Evolutionary conservation across 1,139 yeast genomes (phyloP), one percentile per base, ranked within the genome.

Genomic region (Sugiyamaella grinbergsii): DNA sequence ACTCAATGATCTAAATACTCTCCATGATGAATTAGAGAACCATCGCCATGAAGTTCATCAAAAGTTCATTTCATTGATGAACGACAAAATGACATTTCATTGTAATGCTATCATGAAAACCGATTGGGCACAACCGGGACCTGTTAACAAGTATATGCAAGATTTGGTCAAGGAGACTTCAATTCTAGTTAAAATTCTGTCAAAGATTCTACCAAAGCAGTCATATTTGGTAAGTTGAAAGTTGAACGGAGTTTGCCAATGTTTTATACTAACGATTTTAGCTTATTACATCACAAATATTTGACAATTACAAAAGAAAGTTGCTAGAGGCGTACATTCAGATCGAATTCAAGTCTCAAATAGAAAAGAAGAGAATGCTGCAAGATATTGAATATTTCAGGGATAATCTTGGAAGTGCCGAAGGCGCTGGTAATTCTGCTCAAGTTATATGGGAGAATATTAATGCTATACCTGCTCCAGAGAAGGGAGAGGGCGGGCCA

Each of bases 41-140:
- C 93, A 85, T 59, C 84, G 83, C 55, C 75, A 72, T 50, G 88
- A 84, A 57, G 74, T 86, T n/a, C 80, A 81, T 55, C 71, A 78
- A 33, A 85, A 85, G 64, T 74, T 86, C 51, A 79, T 85, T 22
- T 75, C 84, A 1, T 78, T 85, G 29, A 85, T 85, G 91, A 74
- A 76, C 46, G 93, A 84, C 56, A 77, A 89, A 53, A 78, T 84
- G 2, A 49, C 68, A 1, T 69, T 66, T 39, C 84, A 81, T 60
- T 73, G 83, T 52, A 63, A 66, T 20, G 70, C 78, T 4, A 71
- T 82, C 6, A 62, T 70, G 5, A 68, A 67, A 24, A 73, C 77
- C 4, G 76, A 83, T 59, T 82, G 85, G 81, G 69, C 79, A 1
- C 75, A 73, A 7, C 63, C 63, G 26, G 71, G 70, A 16, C 79